Conservation (phyloP, 305 asterid species). For the Fraxinus sp. region DNA sequence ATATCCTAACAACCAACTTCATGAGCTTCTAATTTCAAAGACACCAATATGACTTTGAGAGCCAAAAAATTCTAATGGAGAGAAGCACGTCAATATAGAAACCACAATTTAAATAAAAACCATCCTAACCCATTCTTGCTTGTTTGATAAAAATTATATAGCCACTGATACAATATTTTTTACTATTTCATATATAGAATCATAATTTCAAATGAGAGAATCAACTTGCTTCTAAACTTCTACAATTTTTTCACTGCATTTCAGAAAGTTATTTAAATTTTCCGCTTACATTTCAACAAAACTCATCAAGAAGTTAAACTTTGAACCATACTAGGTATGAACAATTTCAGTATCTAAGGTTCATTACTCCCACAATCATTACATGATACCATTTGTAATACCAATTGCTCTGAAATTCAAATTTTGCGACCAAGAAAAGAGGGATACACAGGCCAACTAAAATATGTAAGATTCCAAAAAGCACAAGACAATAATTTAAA, state of each 20-base stretch:
- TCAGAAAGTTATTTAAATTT: background rate
- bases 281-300: background rate
- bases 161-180: background rate
- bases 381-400: background rate
- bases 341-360: background rate
- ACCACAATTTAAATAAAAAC: background rate
- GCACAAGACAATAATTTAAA: background rate
- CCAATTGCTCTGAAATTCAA: background rate
- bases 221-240: background rate
- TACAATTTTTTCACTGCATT: background rate
- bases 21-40: background rate
- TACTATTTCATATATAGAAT: background rate
- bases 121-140: background rate
- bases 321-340: background rate
- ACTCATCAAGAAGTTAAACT: background rate
- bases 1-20: background rate
- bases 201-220: background rate
- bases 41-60: background rate
- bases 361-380: background rate
- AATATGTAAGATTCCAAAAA: background rate
- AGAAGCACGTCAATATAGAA: background rate
- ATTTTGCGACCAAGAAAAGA: background rate
- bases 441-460: background rate
- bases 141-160: background rate
- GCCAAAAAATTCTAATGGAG: background rate